These are phyloP conservation scores for Diacronema lutheri DNA, from an alignment of 78 protist genomes.

Conservation along the genomic window DNA sequence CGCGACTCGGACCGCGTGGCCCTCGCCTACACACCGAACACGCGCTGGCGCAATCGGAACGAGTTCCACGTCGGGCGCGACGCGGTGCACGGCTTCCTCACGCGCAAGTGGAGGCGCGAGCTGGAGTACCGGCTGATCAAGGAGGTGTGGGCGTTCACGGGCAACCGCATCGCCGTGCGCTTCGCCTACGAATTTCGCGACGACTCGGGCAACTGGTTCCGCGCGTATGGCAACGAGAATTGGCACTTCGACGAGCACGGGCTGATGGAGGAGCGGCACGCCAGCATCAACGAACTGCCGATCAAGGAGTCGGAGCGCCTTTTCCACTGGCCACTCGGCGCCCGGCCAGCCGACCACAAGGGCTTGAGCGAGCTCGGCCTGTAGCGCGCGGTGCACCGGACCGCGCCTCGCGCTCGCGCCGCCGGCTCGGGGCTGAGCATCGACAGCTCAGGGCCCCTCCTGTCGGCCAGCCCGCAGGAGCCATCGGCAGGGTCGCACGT, in stretches of 20 bases:
- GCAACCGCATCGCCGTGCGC: constrained; percentile 57
- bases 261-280: constrained; percentile 44
- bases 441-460: no score
- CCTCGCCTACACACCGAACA: constrained; percentile 46
- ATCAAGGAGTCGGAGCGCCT: constrained; percentile 30
- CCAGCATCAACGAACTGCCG: constrained; percentile 51
- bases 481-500: no score
- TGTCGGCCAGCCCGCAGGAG: no score
- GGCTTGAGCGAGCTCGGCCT: constrained; percentile 5
- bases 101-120: constrained; percentile 53
- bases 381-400: no score
- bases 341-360: neutral
- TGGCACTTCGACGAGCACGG: constrained; percentile 57
- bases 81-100: constrained; percentile 44
- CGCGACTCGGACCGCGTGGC: constrained; percentile 36
- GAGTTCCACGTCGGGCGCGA: constrained; percentile 48
- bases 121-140: constrained; percentile 56
- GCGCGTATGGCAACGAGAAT: constrained; percentile 72
- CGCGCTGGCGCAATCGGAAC: constrained; percentile 63
- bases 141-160: constrained; percentile 55
- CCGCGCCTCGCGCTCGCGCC: no score
- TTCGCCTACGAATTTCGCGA: constrained; percentile 61
- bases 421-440: no score
- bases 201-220: constrained; percentile 22
- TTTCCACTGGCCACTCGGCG: constrained; percentile 38